A percentile compares a stretch with the other conserved stretches of the same genome.
Evolutionary conservation across 257 asterid species (phyloP).

Genomic region (Solanum arcanum): DNA sequence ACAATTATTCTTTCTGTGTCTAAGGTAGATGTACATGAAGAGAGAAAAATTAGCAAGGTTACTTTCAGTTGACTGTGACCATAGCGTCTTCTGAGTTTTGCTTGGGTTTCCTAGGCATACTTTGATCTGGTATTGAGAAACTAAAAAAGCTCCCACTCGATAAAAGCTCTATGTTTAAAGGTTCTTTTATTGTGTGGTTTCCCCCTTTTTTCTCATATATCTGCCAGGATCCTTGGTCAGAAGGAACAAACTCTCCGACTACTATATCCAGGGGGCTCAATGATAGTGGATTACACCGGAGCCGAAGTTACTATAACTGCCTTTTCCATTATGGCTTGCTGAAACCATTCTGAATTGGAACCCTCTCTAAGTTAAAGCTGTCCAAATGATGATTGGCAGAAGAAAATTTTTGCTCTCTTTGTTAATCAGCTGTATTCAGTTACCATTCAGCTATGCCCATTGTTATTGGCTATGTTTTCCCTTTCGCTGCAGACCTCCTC

Average conservation of each 20-base stretch:
- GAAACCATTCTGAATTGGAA: neutral
- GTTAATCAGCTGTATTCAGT: neutral
- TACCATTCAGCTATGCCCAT: neutral
- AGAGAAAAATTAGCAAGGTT: neutral
- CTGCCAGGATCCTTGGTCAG: neutral
- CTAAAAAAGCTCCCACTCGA: neutral
- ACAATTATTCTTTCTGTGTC: neutral
- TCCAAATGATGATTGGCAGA: neutral
- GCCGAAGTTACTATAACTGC: neutral
- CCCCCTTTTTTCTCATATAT: neutral
- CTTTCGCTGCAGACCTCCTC: neutral
- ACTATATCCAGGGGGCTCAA: neutral
- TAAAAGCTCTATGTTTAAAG: neutral
- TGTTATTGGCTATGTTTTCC: neutral
- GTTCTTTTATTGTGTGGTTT: neutral
- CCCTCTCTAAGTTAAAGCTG: neutral
- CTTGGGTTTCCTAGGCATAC: neutral
- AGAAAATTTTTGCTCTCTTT: neutral
- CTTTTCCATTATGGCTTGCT: neutral
- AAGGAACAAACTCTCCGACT: neutral
- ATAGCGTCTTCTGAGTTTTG: neutral
- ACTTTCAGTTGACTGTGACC: neutral
- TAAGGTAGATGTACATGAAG: neutral
- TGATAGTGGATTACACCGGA: neutral
- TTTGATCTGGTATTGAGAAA: neutral